A percentile compares a stretch with the other conserved stretches of the same genome.
phyloP scores from a whole-genome alignment of 495 filamentous ascomycete species.

The Schizothecium vesticola region DNA sequence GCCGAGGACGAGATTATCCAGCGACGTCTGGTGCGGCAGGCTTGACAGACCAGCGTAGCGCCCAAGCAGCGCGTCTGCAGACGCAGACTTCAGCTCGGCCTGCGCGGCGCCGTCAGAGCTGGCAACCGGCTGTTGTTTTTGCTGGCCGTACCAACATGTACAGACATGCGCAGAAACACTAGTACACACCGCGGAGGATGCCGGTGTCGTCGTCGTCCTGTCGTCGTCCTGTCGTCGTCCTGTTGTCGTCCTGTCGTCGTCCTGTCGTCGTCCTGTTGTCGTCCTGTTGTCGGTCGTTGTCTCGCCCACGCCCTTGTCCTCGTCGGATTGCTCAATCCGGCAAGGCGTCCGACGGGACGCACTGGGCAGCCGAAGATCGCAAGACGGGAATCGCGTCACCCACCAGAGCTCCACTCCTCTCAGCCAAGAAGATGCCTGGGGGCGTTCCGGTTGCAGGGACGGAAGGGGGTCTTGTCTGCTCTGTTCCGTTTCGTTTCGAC shows the following conservation, averaged over 20 bases:
- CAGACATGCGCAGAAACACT: not conserved
- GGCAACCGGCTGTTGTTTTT: not conserved
- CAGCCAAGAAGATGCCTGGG: not conserved
- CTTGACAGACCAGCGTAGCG: not conserved
- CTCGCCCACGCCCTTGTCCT: not conserved
- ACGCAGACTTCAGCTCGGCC: not conserved
- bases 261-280: not conserved
- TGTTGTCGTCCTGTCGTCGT: not conserved
- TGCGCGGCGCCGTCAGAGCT: not conserved
- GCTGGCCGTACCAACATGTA: not conserved
- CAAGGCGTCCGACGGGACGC: conserved; percentile 11
- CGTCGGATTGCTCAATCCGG: not conserved
- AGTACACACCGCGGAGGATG: not conserved
- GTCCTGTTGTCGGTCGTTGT: not conserved
- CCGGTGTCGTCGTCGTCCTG: not conserved
- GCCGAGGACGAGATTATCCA: not conserved
- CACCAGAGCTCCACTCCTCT: not conserved
- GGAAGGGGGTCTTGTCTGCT: not conserved
- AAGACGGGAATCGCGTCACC: conserved; percentile 10
- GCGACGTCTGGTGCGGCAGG: not conserved
- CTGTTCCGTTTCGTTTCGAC: not conserved
- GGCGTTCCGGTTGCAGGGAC: not conserved
- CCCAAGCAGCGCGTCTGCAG: not conserved
- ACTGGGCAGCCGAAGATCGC: conserved; percentile 12
- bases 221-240: not conserved